Base-by-base conservation (phyloP, 169 alveolate genomes). In the Cystoisospora suis region DNA sequence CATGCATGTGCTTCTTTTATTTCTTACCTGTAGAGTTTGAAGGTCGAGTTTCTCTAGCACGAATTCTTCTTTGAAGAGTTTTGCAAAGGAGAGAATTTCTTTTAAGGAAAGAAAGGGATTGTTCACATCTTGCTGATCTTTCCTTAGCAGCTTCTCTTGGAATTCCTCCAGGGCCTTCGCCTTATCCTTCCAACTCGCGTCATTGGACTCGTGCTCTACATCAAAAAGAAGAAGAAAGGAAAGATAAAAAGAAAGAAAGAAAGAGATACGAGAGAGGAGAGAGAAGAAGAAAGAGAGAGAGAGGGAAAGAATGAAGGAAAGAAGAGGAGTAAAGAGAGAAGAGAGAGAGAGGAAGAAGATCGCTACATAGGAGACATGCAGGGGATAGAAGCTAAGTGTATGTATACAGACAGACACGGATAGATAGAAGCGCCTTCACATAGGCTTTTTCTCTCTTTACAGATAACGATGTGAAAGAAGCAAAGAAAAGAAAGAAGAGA, bases 41-140 rank as follows among this genome's bases (percentile, higher is more conserved):
- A 95, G 81, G 89, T 94, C 95, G 97, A 96, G 94, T 88, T 97
- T 94, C 72, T 96, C 98, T 4, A 96, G 92, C 36, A 94, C 96
- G 75, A 97, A 96, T 59, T 96, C 97, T 47, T 95, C 95, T 85
- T 96, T 96, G 85, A 96, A 94, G 36, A 96, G 89, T 44, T 95
- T 94, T 6, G 98, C 95, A 56, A 97, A 94, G 42, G 94, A 70
- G 44, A 91, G 81, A 27, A 75, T 75, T 45, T 91, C 94, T 40
- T 85, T 86, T 53, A 91, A 38, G 81, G 91, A 81, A 89, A 34
- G 80, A 40, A 96, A 96, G 32, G 97, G 97, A n/a, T n/a, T n/a
- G 65, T 94, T 94, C 58, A 94, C 61, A 86, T 96, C 98, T 40
- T 59, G 65, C 70, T 95, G 97, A 20, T 94, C 92, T 59, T 94